These are phyloP conservation scores for Lumnitzera racemosa DNA, from an alignment of 345 rosid species.

Conservation along the genomic window DNA sequence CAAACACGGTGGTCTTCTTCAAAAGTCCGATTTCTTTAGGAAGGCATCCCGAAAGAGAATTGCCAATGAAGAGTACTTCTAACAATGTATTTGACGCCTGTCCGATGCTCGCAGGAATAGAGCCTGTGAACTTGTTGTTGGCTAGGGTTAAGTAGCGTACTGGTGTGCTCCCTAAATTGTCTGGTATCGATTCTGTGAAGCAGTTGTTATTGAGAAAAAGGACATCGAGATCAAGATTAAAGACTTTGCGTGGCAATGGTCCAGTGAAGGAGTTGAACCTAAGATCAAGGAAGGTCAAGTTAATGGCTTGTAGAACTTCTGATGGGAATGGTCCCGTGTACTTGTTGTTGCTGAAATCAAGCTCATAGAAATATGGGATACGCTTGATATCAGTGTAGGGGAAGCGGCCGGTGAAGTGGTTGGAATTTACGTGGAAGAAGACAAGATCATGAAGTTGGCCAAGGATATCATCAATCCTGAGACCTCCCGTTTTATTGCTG, in stretches of 20 bases:
- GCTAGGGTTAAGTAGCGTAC: slow-evolving; percentile 51
- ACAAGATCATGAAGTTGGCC: slow-evolving; percentile 21
- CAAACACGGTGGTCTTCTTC: slow-evolving; percentile 24
- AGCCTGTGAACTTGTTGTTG: slow-evolving; percentile 38
- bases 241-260: slow-evolving; percentile 21
- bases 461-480: slow-evolving; percentile 22
- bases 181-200: slow-evolving; percentile 28
- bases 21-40: slow-evolving; percentile 47
- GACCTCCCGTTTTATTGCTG: not conserved
- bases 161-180: slow-evolving; percentile 32
- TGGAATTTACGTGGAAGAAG: slow-evolving; percentile 34
- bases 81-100: slow-evolving; percentile 17
- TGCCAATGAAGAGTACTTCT: slow-evolving; percentile 48
- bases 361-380: slow-evolving; percentile 26
- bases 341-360: slow-evolving; percentile 55
- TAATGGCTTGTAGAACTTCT: slow-evolving; percentile 12
- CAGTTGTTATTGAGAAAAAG: slow-evolving; percentile 56
- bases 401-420: slow-evolving; percentile 20
- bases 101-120: slow-evolving; percentile 46
- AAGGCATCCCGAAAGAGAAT: slow-evolving; percentile 39
- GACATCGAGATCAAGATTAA: slow-evolving; percentile 32
- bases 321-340: slow-evolving; percentile 26
- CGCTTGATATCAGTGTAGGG: not conserved
- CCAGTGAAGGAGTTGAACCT: slow-evolving; percentile 41
- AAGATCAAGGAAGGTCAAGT: slow-evolving; percentile 40